Evolutionary conservation across 2,329 filamentous ascomycete genomes (phyloP).

Genomic region (Penicillium sp.): DNA sequence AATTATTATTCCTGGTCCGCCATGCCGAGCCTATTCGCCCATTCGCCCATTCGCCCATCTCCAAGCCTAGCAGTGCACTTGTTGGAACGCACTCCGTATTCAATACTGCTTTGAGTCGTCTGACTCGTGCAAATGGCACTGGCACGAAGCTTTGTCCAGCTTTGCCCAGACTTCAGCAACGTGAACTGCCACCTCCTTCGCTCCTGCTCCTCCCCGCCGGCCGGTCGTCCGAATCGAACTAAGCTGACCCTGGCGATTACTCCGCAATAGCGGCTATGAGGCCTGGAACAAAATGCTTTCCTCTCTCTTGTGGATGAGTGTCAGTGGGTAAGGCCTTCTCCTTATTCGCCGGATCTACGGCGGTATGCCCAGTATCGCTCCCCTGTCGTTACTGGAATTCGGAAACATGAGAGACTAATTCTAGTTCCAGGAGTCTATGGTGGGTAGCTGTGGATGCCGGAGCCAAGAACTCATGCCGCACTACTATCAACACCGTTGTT

Average conservation of each 20-base stretch:
- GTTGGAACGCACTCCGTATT: background rate
- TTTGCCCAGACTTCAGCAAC: background rate
- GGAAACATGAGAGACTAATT: conserved; percentile 6
- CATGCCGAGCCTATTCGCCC: background rate
- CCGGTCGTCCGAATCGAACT: background rate
- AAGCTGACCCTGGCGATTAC: conserved; percentile 1
- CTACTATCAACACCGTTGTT: background rate
- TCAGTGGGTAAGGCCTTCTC: background rate
- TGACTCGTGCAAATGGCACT: background rate
- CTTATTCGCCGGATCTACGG: conserved; percentile 1
- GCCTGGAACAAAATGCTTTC: conserved; percentile 3
- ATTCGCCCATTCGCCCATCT: background rate
- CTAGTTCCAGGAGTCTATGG: conserved; percentile 1
- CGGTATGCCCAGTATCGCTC: conserved; percentile 1
- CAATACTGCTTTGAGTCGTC: background rate
- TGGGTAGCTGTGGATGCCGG: background rate
- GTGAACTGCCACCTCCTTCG: background rate
- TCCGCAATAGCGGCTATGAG: conserved; percentile 8
- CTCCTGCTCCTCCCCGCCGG: background rate
- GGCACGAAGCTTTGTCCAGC: background rate
- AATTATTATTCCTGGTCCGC: background rate
- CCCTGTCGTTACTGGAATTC: background rate
- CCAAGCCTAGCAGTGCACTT: background rate
- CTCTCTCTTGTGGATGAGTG: background rate
- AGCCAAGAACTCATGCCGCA: conserved; percentile 6